A percentile compares a stretch with the other conserved stretches of the same genome.
Conservation (phyloP, 192 early-diverging fungal species). For the Podila verticillata region DNA sequence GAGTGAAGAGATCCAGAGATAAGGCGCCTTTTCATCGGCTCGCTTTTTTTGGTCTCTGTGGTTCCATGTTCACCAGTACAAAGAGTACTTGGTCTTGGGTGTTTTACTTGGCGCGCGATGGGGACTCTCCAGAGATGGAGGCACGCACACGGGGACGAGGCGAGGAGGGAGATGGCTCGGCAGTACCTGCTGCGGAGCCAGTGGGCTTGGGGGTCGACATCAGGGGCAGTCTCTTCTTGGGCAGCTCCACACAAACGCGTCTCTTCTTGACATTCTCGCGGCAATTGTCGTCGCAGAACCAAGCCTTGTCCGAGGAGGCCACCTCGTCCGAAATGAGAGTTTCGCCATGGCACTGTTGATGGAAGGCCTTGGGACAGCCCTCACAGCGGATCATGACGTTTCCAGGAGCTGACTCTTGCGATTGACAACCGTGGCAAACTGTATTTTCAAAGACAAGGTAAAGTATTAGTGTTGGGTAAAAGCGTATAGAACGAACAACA, state of each 20-base stretch:
- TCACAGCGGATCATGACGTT: conserved; percentile 83
- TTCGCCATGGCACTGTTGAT: conserved; percentile 71
- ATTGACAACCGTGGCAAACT: conserved; percentile 79
- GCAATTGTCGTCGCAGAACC: conserved; percentile 73
- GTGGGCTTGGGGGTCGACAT: conserved; percentile 67
- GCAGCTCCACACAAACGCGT: conserved; percentile 69
- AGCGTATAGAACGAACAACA: conserved; percentile 19
- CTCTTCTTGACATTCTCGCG: conserved; percentile 63
- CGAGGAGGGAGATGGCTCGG: conserved; percentile 7
- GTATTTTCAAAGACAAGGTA: background rate
- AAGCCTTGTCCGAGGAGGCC: conserved; percentile 58
- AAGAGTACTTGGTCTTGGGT: background rate
- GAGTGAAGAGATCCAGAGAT: background rate
- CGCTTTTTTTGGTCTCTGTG: no score
- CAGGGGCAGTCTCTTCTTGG: conserved; percentile 68
- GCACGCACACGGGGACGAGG: conserved; percentile 26
- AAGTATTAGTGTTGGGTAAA: background rate
- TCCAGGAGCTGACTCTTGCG: conserved; percentile 65
- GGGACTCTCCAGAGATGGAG: conserved; percentile 28
- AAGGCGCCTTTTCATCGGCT: no score
- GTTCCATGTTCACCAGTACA: background rate
- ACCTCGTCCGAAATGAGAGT: conserved; percentile 54
- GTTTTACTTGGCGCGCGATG: conserved; percentile 27
- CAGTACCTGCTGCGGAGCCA: conserved; percentile 38
- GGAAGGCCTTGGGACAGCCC: conserved; percentile 86